A percentile compares a stretch with the other conserved stretches of the same genome.
These are phyloP conservation scores for Diaporthe sp. DNA, from an alignment of 2,329 filamentous ascomycete species.

Conservation along the genomic window DNA sequence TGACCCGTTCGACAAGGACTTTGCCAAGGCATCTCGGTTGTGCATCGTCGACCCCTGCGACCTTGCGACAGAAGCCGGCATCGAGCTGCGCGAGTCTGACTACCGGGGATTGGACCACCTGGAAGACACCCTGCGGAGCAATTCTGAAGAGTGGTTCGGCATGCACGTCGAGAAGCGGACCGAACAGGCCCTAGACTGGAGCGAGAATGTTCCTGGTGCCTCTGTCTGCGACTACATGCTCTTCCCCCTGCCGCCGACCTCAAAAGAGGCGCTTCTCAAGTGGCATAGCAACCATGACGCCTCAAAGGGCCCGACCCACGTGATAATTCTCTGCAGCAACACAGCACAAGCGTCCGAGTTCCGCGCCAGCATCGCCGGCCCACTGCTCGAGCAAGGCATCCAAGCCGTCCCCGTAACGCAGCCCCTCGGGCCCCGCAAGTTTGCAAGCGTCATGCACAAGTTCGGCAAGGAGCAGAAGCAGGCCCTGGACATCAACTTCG, in stretches of 20 bases:
- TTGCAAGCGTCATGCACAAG: slow-evolving; percentile 33
- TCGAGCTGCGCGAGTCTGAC: slow-evolving; percentile 31
- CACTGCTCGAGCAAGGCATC: slow-evolving; percentile 31
- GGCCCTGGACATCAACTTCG: background rate
- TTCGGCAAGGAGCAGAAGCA: slow-evolving; percentile 4
- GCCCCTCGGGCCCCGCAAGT: slow-evolving; percentile 34
- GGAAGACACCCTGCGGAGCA: slow-evolving; percentile 49
- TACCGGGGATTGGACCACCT: slow-evolving; percentile 45
- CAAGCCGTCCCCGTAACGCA: slow-evolving; percentile 35
- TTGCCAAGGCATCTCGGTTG: background rate
- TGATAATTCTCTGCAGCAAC: slow-evolving; percentile 34
- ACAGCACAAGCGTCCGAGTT: slow-evolving; percentile 28
- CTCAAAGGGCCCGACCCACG: background rate
- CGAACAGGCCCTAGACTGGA: background rate
- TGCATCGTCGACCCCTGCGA: slow-evolving; percentile 24
- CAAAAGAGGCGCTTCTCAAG: slow-evolving; percentile 30
- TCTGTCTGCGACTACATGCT: slow-evolving; percentile 21
- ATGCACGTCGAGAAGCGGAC: slow-evolving; percentile 48
- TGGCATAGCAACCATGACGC: background rate
- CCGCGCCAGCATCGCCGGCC: slow-evolving; percentile 23
- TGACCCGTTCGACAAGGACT: background rate
- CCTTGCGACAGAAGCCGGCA: background rate
- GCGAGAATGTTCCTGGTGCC: too few relatives aligned
- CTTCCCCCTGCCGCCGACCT: slow-evolving; percentile 44
- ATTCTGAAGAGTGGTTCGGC: slow-evolving; percentile 52